Conservation (phyloP, 2,329 filamentous ascomycete species). For the Claviceps maximensis region DNA sequence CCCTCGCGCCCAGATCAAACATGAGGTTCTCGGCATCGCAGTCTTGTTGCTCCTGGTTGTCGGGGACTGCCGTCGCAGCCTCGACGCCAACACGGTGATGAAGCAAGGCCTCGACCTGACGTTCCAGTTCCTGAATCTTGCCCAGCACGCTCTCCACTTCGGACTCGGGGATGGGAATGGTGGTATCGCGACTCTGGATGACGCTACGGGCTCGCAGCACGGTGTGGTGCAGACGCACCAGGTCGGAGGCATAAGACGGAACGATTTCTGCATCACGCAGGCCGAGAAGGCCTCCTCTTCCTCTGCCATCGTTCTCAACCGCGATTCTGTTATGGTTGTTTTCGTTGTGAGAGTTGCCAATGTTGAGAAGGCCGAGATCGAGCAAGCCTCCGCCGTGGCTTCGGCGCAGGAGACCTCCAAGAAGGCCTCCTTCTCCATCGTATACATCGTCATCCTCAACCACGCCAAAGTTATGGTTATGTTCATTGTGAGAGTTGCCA, state of each 20-base stretch:
- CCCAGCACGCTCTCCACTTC: constrained; percentile 15
- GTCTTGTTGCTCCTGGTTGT: neutral
- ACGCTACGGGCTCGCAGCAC: constrained; percentile 11
- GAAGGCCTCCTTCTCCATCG: no score
- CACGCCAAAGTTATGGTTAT: no score
- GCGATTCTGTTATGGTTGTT: no score
- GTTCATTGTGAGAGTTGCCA: no score
- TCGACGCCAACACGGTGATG: neutral
- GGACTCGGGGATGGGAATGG: constrained; percentile 14
- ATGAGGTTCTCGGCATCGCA: constrained; percentile 9
- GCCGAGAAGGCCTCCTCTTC: no score
- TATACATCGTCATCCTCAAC: no score
- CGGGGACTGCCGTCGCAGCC: no score
- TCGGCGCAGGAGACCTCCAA: no score
- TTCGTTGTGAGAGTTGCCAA: no score
- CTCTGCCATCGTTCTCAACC: no score
- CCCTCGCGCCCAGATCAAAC: constrained; percentile 7
- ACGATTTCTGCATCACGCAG: neutral
- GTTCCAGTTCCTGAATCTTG: constrained; percentile 16
- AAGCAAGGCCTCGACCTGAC: constrained; percentile 17
- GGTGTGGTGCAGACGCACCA: constrained; percentile 7
- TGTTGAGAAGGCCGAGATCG: no score
- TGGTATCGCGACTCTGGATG: constrained; percentile 13
- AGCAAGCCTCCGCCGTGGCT: no score
- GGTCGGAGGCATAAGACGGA: constrained; percentile 7